Conservation (phyloP, 23 red algal genomes). For the Gracilaria gracilis region DNA sequence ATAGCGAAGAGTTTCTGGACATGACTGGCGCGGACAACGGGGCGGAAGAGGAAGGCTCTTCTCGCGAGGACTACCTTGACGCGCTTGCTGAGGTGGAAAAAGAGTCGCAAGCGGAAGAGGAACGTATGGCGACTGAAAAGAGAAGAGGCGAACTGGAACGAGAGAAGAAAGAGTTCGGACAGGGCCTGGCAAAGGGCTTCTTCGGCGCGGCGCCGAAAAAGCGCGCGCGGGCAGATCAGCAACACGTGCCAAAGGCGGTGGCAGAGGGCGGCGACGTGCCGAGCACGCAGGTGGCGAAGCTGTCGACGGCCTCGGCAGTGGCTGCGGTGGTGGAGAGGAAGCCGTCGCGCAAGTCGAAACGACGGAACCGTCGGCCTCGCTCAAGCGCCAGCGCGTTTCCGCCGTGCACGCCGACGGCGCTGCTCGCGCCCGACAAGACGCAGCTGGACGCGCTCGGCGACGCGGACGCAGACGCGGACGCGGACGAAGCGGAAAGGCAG, state of each 20-base stretch:
- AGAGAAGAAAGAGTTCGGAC: constrained; percentile 53
- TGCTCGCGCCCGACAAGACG: background rate
- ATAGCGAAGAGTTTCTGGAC: constrained; percentile 58
- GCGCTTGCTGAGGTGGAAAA: constrained; percentile 10
- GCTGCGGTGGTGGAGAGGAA: constrained; percentile 9
- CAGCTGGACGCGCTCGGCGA: background rate
- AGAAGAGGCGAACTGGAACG: constrained; percentile 10
- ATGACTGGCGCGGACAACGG: constrained; percentile 13
- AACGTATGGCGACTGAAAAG: constrained; percentile 29
- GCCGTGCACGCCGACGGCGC: background rate
- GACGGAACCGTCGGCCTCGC: background rate
- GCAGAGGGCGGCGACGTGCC: background rate
- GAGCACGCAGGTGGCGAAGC: background rate
- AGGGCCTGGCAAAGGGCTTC: constrained; percentile 37
- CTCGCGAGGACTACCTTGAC: constrained; percentile 20
- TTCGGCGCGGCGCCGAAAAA: constrained; percentile 30
- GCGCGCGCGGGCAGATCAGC: background rate
- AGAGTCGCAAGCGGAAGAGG: constrained; percentile 8
- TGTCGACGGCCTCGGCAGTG: background rate
- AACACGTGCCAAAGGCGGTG: background rate
- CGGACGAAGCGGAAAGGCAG: background rate
- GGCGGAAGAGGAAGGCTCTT: background rate
- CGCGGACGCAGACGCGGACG: background rate
- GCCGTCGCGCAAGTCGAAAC: background rate
- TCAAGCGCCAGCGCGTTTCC: background rate